Evolutionary conservation across 2,329 filamentous ascomycete species (phyloP).

Genomic region (Botrytis aclada): DNA sequence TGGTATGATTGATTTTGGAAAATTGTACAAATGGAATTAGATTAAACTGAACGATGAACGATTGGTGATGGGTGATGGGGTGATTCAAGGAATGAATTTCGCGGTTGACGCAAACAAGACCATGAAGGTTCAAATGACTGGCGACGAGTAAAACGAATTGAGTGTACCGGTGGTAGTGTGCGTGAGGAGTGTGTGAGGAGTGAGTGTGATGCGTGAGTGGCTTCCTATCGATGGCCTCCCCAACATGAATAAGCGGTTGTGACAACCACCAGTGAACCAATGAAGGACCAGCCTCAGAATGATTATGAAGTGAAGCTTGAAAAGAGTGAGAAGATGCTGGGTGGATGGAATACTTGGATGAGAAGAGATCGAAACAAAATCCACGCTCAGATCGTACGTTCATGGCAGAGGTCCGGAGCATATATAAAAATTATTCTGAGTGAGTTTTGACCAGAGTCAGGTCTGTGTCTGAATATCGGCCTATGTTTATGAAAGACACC

Average conservation of each 20-base stretch:
- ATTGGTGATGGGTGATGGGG: not conserved
- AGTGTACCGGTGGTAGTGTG: not conserved
- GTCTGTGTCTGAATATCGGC: not conserved
- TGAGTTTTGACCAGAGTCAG: not conserved
- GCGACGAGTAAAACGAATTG: not conserved
- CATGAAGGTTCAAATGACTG: not conserved
- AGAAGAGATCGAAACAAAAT: not conserved
- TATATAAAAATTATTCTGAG: not conserved
- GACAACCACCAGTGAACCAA: no score
- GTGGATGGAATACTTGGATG: not conserved
- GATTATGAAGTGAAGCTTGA: not conserved
- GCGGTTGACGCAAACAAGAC: not conserved
- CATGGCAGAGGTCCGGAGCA: not conserved
- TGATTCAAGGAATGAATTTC: not conserved
- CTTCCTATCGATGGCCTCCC: not conserved
- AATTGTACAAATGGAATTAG: not conserved
- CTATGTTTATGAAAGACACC: not conserved
- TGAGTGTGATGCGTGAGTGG: constrained; percentile 3
- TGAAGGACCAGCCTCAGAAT: not conserved
- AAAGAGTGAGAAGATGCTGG: not conserved
- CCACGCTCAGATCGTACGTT: not conserved
- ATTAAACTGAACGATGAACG: not conserved
- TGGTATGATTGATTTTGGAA: not conserved
- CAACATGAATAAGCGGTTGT: not conserved
- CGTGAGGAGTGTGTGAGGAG: not conserved